phyloP scores from a whole-genome alignment of 495 filamentous ascomycete genomes.

The Penicillium waksmanii region DNA sequence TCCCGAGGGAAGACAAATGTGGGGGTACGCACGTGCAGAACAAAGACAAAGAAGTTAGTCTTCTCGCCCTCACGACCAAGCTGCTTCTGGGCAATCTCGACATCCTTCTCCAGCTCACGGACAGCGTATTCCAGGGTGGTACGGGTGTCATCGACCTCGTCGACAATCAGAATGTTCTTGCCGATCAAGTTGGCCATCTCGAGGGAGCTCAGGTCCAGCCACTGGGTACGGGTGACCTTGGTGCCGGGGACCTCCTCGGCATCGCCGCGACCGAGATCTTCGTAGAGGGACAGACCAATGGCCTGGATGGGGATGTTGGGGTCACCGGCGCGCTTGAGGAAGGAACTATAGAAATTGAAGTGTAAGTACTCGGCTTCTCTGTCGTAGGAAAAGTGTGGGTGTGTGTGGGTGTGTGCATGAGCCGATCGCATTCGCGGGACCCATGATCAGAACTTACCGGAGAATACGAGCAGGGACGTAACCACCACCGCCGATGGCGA shows the following conservation, averaged over 20 bases:
- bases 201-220: constrained; percentile 88
- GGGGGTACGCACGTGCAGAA: constrained; percentile 77
- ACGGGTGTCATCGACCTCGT: constrained; percentile 97
- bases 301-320: constrained; percentile 99
- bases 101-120: constrained; percentile 93
- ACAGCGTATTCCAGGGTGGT: constrained; percentile 98
- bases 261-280: constrained; percentile 67
- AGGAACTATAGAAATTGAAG: constrained; percentile 59
- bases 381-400: too few species aligned
- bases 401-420: too few species aligned
- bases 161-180: constrained; percentile 96
- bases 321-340: constrained; percentile 85
- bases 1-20: not conserved
- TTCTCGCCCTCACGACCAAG: constrained; percentile 68
- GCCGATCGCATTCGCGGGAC: too few species aligned
- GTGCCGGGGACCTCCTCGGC: constrained; percentile 78
- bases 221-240: constrained; percentile 97
- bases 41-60: constrained; percentile 91
- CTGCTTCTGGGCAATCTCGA: constrained; percentile 75
- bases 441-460: constrained; percentile 50
- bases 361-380: constrained; percentile 4
- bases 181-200: constrained; percentile 92
- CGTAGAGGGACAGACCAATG: constrained; percentile 96
- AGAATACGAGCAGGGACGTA: constrained; percentile 98
- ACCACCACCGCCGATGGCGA: constrained; percentile 96